Evolutionary conservation across 805 yeast genomes (phyloP).

Genomic region (Maudiozyma serrabonitensis): DNA sequence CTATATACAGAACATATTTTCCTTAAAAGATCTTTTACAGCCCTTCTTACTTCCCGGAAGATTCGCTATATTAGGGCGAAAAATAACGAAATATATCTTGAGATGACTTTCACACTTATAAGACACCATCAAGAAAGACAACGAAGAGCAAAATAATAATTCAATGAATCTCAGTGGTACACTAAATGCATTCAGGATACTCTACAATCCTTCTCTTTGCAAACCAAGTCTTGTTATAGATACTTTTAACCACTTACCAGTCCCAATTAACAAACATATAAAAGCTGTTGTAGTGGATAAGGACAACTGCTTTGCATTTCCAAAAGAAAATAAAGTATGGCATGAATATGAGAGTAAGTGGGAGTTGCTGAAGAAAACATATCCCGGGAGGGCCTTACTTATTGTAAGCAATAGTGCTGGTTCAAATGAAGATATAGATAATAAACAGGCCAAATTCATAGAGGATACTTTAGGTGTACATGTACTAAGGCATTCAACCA

Average conservation of each 20-base stretch:
- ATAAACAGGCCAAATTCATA: constrained; percentile 49
- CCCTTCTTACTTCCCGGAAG: too few relatives aligned
- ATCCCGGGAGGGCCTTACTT: constrained; percentile 54
- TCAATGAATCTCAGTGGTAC: constrained; percentile 70
- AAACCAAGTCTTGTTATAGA: constrained; percentile 51
- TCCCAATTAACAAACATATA: constrained; percentile 42
- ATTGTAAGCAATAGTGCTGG: constrained; percentile 94
- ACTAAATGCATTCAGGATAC: constrained; percentile 49
- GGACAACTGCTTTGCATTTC: constrained; percentile 89
- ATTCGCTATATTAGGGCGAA: too few relatives aligned
- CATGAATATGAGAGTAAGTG: constrained; percentile 55
- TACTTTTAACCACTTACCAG: constrained; percentile 49
- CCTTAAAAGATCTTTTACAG: too few relatives aligned
- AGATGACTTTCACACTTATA: too few relatives aligned
- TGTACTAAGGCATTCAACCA: constrained; percentile 61
- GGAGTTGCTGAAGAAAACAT: constrained; percentile 41
- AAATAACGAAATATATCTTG: too few relatives aligned
- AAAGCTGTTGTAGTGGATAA: constrained; percentile 83
- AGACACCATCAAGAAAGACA: too few relatives aligned
- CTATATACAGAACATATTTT: too few relatives aligned
- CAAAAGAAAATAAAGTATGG: constrained; percentile 72
- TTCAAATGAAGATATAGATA: constrained; percentile 57
- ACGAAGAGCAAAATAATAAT: neutral
- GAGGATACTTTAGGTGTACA: constrained; percentile 59
- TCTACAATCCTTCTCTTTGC: constrained; percentile 57